Evolutionary conservation across 2,329 filamentous ascomycete species (phyloP).

Genomic region (Penicillium sp.): DNA sequence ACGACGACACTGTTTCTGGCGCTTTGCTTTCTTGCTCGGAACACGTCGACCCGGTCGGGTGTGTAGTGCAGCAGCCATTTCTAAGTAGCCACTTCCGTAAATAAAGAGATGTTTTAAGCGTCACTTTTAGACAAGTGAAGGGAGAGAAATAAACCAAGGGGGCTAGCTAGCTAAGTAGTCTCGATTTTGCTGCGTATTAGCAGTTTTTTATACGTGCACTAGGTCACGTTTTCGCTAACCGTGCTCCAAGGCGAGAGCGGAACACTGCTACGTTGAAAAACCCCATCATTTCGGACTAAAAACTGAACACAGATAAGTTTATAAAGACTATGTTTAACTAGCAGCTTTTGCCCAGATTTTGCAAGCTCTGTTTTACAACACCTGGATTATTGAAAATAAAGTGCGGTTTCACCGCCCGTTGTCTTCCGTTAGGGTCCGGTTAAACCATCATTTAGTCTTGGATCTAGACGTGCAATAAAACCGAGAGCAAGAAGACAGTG

Average conservation of each 20-base stretch:
- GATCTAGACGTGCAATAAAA: not conserved
- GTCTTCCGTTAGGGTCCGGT: not conserved
- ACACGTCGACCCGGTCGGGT: too few species aligned
- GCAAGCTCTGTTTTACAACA: not conserved
- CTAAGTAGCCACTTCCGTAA: too few species aligned
- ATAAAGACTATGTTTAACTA: not conserved
- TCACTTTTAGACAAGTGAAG: not conserved
- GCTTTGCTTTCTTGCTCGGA: too few species aligned
- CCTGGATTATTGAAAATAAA: not conserved
- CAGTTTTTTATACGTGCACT: not conserved
- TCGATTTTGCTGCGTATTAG: not conserved
- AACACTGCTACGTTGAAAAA: not conserved
- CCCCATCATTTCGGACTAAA: not conserved
- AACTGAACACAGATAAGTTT: not conserved
- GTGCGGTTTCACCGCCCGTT: not conserved
- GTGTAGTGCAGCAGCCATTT: too few species aligned
- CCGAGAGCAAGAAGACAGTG: not conserved
- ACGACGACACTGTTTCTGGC: too few species aligned
- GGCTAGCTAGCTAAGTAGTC: not conserved
- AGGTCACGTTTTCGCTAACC: not conserved
- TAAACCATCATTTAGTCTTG: not conserved
- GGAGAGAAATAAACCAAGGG: not conserved
- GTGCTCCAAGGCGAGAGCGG: not conserved
- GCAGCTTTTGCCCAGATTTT: not conserved
- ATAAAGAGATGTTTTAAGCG: too few species aligned